Evolutionary conservation across 352 stramenopile genomes (phyloP), one percentile per base, ranked within the genome.

Genomic region (Phytophthora sansomeana): DNA sequence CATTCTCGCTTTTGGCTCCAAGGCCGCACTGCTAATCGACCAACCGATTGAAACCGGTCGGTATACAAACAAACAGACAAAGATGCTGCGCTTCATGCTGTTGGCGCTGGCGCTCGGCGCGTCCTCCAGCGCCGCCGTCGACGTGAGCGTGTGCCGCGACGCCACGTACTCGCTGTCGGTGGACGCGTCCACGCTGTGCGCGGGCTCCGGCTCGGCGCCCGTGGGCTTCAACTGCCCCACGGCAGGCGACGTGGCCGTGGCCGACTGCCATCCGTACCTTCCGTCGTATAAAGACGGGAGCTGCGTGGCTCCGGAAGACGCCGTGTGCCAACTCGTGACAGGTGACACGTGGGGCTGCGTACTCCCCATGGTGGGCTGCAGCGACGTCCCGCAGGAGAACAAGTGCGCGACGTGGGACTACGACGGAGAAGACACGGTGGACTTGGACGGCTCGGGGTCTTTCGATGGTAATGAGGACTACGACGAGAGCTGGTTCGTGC

Each of bases 91-190:
- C 24, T 28, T 39, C 32, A 24, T 74, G 39, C 32, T 51, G 6
- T 14, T 54, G 9, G 35, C 66, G 11, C 38, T 77, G 11, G 54
- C 49, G 24, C 35, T 72, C 0, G 41, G 41, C 19, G 51, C 55
- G 6, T 48, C 56, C 0, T 50, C 33, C 30, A 47, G 29, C 39
- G 44, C 65, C 9, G 42, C 59, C 33, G 56, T 74, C 14, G 60
- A 78, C 3, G 73, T 84, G 51, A 84, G 76, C 49, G 52, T 85
- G 19, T 85, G 77, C 36, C 74, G 62, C 26, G 77, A 85, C 47
- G 77, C 77, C 36, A 85, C 77, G 4, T 85, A 81, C 50, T 49
- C 43, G 17, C 50, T 85, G 10, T 28, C 71, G 11, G 44, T 67
- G n/a, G 47, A 67, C 24, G 67, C 67, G 1, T 63, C 68, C 9